Evolutionary conservation across 352 stramenopile species (phyloP).

Genomic region (Plasmopara muralis): DNA sequence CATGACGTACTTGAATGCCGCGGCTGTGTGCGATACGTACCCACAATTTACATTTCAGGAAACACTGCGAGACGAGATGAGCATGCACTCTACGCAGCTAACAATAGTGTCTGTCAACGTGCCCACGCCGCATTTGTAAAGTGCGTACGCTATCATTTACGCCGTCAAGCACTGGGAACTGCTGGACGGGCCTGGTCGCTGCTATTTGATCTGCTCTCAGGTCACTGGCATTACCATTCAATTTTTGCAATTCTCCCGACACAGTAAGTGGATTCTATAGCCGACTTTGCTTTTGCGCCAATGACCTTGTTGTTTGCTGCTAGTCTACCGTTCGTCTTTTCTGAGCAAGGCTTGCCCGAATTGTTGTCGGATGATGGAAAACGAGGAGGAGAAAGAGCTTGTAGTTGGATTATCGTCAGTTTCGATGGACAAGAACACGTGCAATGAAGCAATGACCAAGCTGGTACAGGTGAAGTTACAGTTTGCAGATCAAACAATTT

Average conservation of each 20-base stretch:
- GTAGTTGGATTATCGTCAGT: slow-evolving; percentile 12
- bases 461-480: slow-evolving; percentile 57
- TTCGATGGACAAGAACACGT: slow-evolving; percentile 29
- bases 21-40: slow-evolving; percentile 50
- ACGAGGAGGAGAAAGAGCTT: slow-evolving; percentile 19
- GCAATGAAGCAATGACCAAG: slow-evolving; percentile 40
- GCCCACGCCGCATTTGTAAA: slow-evolving; percentile 38
- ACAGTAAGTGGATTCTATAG: slow-evolving; percentile 35
- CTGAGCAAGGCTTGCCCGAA: slow-evolving; percentile 51
- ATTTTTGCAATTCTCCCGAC: slow-evolving; percentile 40
- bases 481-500: slow-evolving; percentile 43
- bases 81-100: slow-evolving; percentile 47
- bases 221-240: slow-evolving; percentile 51
- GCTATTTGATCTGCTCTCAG: slow-evolving; percentile 40
- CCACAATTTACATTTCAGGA: slow-evolving; percentile 54
- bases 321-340: slow-evolving; percentile 50
- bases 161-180: slow-evolving; percentile 29
- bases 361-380: slow-evolving; percentile 40
- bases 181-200: slow-evolving; percentile 42
- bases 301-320: slow-evolving; percentile 4
- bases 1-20: slow-evolving; percentile 37
- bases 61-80: slow-evolving; percentile 52
- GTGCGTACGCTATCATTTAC: slow-evolving; percentile 24
- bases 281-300: slow-evolving; percentile 1
- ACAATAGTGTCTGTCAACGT: slow-evolving; percentile 35